Evolutionary conservation across 495 filamentous ascomycete genomes (phyloP).

Genomic region (Eremomyces bilateralis): DNA sequence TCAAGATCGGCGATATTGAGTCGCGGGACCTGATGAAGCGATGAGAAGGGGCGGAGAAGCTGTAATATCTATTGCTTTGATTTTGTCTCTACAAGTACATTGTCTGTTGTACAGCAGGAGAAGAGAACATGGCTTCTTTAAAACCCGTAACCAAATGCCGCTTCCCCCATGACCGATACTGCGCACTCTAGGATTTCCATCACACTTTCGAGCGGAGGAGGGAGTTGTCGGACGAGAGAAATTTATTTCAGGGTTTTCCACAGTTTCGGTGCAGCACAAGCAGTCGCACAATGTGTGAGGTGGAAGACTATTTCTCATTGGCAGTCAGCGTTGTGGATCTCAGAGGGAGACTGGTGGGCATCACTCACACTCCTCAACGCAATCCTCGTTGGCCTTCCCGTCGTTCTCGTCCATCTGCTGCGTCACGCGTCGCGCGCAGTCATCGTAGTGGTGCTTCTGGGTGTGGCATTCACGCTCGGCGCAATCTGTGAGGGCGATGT

Average conservation of each 20-base stretch:
- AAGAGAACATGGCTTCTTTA: not conserved
- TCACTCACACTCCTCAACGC: conserved; percentile 90
- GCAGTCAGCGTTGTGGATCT: not conserved
- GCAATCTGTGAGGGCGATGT: not conserved
- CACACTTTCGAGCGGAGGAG: too few species aligned
- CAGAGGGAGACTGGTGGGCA: not conserved
- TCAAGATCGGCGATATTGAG: too few species aligned
- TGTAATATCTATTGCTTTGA: too few species aligned
- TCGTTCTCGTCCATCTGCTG: conserved; percentile 43
- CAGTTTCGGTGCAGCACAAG: conserved; percentile 90
- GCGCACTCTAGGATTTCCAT: too few species aligned
- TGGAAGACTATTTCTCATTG: conserved; percentile 59
- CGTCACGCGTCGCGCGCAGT: conserved; percentile 88
- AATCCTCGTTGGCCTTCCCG: conserved; percentile 64
- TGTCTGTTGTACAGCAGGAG: not conserved
- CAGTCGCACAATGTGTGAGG: conserved; percentile 74
- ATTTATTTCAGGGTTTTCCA: conserved; percentile 69
- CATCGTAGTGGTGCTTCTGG: conserved; percentile 91
- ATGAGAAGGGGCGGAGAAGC: too few species aligned
- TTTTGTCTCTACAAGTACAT: too few species aligned
- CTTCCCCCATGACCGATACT: too few species aligned
- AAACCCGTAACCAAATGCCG: not conserved
- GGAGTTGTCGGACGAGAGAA: not conserved
- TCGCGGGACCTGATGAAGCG: too few species aligned
- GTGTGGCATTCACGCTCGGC: conserved; percentile 39